Evolutionary conservation across 2,329 filamentous ascomycete species (phyloP).

Genomic region (Juglanconis oblonga): DNA sequence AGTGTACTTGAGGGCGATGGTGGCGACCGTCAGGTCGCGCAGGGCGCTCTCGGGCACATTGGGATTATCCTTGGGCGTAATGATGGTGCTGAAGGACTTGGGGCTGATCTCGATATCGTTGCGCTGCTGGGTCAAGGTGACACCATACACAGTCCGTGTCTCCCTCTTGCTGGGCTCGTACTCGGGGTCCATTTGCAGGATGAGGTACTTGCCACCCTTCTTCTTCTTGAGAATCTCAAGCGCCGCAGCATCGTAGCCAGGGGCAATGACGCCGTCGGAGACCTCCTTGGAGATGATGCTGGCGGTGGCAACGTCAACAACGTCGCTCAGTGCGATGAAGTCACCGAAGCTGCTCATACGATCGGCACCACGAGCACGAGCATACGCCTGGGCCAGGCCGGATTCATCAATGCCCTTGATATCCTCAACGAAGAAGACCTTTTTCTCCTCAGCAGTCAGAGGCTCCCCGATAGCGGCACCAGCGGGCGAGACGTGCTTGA

Average conservation of each 20-base stretch:
- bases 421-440: constrained; percentile 98
- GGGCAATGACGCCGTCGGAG: constrained; percentile 93
- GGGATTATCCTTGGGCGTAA: constrained; percentile 77
- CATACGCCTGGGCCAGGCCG: constrained; percentile 87
- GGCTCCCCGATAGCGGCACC: constrained; percentile 92
- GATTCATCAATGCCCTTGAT: constrained; percentile 86
- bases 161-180: constrained; percentile 81
- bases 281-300: constrained; percentile 98
- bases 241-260: constrained; percentile 79
- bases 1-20: constrained; percentile 97
- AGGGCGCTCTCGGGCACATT: constrained; percentile 76
- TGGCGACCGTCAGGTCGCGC: constrained; percentile 89
- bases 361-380: constrained; percentile 90
- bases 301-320: constrained; percentile 88
- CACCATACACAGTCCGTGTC: constrained; percentile 83
- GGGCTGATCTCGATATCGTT: constrained; percentile 88
- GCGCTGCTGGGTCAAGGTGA: constrained; percentile 84
- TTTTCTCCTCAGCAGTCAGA: constrained; percentile 81
- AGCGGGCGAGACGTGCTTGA: constrained; percentile 98
- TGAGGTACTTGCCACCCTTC: constrained; percentile 95
- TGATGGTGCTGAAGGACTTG: constrained; percentile 78
- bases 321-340: constrained; percentile 86
- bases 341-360: constrained; percentile 99
- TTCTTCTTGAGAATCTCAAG: constrained; percentile 94
- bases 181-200: constrained; percentile 88